Percentiles rank a stretch among this genome's conserved stretches.
These are phyloP conservation scores for Parascedosporium putredinis DNA, from an alignment of 2,329 filamentous ascomycete genomes.

Conservation along the genomic window DNA sequence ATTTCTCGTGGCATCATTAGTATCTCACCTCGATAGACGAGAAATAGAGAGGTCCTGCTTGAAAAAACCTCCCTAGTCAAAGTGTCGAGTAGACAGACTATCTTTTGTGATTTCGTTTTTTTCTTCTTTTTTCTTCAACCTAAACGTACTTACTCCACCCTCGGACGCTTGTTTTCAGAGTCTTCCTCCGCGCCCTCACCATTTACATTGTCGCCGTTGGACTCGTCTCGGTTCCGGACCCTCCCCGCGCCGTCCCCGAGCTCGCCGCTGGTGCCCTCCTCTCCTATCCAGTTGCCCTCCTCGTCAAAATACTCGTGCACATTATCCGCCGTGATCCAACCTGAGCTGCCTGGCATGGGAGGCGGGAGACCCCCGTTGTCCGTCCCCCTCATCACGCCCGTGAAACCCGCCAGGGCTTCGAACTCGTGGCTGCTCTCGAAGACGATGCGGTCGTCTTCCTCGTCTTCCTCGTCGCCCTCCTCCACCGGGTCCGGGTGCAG, in stretches of 20 bases:
- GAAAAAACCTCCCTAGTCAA: too few species aligned
- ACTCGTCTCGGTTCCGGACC: constrained; percentile 42
- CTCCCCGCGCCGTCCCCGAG: constrained; percentile 56
- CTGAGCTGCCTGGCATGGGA: constrained; percentile 61
- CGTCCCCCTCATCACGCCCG: constrained; percentile 40
- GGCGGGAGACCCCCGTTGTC: constrained; percentile 46
- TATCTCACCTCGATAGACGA: too few species aligned
- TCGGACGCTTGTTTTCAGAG: constrained; percentile 35
- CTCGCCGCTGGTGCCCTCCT: constrained; percentile 29
- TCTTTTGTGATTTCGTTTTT: too few species aligned
- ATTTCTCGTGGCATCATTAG: too few species aligned
- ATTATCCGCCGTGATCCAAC: constrained; percentile 90
- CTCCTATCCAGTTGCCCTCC: constrained; percentile 64
- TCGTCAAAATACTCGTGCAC: constrained; percentile 74
- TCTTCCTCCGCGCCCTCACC: constrained; percentile 28
- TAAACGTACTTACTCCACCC: constrained; percentile 27
- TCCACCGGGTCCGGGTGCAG: constrained; percentile 61
- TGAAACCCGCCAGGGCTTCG: constrained; percentile 45
- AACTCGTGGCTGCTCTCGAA: constrained; percentile 42
- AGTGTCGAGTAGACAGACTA: too few species aligned
- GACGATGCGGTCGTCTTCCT: constrained; percentile 42
- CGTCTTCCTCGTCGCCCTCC: constrained; percentile 47
- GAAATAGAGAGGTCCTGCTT: too few species aligned
- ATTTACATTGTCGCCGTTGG: constrained; percentile 39
- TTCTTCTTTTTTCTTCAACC: neutral